These are phyloP conservation scores for Eimeria maxima DNA, from an alignment of 169 alveolate species.

Conservation along the genomic window DNA sequence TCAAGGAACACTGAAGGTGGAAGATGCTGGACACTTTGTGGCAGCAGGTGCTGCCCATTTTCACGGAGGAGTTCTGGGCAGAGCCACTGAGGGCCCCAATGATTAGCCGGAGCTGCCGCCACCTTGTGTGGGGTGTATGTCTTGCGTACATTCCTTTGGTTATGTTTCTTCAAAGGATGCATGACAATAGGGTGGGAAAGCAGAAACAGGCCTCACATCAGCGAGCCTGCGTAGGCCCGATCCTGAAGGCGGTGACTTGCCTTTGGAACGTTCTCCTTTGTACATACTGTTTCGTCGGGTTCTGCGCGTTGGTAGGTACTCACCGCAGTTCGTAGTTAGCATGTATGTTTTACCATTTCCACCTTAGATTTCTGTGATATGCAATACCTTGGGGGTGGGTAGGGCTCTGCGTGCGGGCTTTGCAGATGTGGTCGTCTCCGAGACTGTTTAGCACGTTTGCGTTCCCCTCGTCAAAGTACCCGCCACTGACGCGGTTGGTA, in stretches of 20 bases:
- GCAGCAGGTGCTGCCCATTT: conserved; percentile 76
- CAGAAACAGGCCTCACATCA: conserved; percentile 39
- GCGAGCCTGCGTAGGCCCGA: conserved; percentile 65
- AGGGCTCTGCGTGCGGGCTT: background rate
- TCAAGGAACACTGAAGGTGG: background rate
- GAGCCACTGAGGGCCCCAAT: conserved; percentile 75
- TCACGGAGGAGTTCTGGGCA: conserved; percentile 76
- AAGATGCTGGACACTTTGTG: conserved; percentile 60
- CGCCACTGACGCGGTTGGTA: conserved; percentile 72
- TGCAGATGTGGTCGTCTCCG: conserved; percentile 79
- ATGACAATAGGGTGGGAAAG: background rate
- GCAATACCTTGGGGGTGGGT: background rate
- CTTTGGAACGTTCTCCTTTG: conserved; percentile 73
- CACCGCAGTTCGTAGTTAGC: background rate
- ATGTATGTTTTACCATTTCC: background rate
- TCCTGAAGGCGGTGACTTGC: conserved; percentile 70
- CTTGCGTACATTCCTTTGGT: conserved; percentile 63
- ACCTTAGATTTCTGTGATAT: background rate
- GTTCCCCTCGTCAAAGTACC: conserved; percentile 63
- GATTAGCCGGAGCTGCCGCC: conserved; percentile 77
- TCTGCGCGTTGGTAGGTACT: conserved; percentile 54
- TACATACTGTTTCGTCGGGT: conserved; percentile 54
- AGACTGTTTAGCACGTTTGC: conserved; percentile 64
- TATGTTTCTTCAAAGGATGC: conserved; percentile 54
- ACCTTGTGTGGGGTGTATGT: conserved; percentile 73